Conservation (phyloP, 345 rosid species). For the Euphorbia tirucalli region DNA sequence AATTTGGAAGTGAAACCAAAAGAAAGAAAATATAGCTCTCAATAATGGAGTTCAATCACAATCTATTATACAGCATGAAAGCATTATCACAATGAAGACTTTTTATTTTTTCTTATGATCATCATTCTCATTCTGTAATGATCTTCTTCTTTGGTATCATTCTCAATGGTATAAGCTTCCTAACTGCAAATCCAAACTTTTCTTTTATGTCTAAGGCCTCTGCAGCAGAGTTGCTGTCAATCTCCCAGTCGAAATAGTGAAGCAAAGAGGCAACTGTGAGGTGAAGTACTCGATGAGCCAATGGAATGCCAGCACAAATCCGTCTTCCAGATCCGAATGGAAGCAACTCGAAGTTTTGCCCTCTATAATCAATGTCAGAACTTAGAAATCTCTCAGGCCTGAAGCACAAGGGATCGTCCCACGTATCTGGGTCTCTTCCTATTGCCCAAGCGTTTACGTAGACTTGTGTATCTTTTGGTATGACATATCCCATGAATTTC, state of each 20-base stretch:
- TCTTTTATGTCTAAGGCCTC: constrained; percentile 7
- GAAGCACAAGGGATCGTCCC: constrained; percentile 20
- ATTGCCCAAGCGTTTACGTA: constrained; percentile 21
- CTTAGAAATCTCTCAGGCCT: constrained; percentile 22
- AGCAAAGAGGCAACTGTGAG: constrained; percentile 15
- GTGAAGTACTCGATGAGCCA: constrained; percentile 18
- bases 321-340: constrained; percentile 26
- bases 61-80: too few species aligned
- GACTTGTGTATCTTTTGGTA: too few species aligned
- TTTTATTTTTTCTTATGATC: not conserved
- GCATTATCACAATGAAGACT: too few species aligned
- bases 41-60: too few species aligned
- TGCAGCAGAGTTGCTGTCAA: not conserved
- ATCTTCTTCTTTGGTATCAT: constrained; percentile 14
- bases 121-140: not conserved
- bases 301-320: constrained; percentile 12
- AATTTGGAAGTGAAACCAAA: too few species aligned
- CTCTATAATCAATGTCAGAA: too few species aligned
- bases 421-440: constrained; percentile 21
- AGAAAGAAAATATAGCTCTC: too few species aligned
- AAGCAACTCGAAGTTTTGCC: constrained; percentile 8
- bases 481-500: too few species aligned
- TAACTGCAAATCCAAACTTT: not conserved
- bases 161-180: constrained; percentile 14
- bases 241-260: constrained; percentile 24